Evolutionary conservation across 2,329 filamentous ascomycete species (phyloP), one percentile per base, ranked within the genome.

Genomic region (Pestalotiopsis sp.): DNA sequence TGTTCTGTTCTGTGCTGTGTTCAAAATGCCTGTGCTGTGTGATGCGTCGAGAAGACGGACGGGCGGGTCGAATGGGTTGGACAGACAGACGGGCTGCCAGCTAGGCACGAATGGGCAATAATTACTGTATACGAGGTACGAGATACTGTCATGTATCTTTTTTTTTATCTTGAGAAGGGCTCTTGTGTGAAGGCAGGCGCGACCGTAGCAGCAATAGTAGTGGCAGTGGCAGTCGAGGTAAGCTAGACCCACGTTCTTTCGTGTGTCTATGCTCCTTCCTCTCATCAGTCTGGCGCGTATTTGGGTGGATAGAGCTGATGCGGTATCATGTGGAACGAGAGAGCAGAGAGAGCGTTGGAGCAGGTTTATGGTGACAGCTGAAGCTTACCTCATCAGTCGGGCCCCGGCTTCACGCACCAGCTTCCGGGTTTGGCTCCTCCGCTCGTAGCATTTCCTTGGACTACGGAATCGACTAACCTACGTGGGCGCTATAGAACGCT

Each of bases 1-100:
- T 70, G 30, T 35, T 7, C 30, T 35, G 6, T 70, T 71, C 68
- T 66, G 72, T 72, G 72, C 40, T 48, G 14, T 48, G 40, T n/a
- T 48, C 13, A 14, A n/a, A 4, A 14, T 14, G 13, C 20, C 17
- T 52, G 44, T 52, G 44, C 44, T 52, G 17, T 52, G 44, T 52
- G 17, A 9, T 20, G 44, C 20, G 44, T 52, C 20, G 66, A 64
- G 24, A 40, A 62, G 30, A 57, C 52, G 58, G 66, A 67, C 71
- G 65, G 64, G 64, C 65, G 66, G 58, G 58, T 13, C 62, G 66
- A 17, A 52, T n/a, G 17, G 44, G 17, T 52, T 20, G 17, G 44
- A 22, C 44, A n/a, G 44, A 52, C 39, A 22, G 9, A 62, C n/a
- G 17, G 44, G 44, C 44, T n/a, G 44, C 44, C 44, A n/a, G 30